A percentile compares a stretch with the other conserved stretches of the same genome.
Conservation (phyloP, 306 rosid genomes). For the Ormosia semicastrata region DNA sequence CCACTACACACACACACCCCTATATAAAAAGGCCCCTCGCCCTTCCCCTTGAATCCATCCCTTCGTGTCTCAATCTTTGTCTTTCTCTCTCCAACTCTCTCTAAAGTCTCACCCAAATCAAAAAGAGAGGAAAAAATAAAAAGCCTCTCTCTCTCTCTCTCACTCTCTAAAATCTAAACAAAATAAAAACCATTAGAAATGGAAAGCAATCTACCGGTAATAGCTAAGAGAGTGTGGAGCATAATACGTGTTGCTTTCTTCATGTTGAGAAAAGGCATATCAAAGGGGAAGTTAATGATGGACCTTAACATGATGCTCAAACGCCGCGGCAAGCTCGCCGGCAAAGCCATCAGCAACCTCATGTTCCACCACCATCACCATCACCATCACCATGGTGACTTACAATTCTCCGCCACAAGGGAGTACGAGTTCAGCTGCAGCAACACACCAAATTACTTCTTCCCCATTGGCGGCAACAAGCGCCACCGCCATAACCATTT, state of each 20-base stretch:
- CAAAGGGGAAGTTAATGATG: conserved; percentile 62
- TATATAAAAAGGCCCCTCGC: conserved; percentile 25
- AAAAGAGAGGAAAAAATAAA: neutral
- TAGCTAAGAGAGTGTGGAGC: conserved; percentile 62
- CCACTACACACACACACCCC: conserved; percentile 25
- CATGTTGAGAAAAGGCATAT: conserved; percentile 71
- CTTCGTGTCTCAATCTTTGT: conserved; percentile 3
- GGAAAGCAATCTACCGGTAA: conserved; percentile 45
- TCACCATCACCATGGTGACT: neutral
- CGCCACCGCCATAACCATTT: conserved; percentile 46
- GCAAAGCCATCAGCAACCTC: conserved; percentile 73
- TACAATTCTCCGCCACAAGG: conserved; percentile 31
- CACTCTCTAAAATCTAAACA: conserved; percentile 9
- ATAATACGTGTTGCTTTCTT: conserved; percentile 58
- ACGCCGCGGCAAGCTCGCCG: conserved; percentile 81
- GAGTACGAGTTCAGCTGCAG: conserved; percentile 97
- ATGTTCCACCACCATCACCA: conserved; percentile 58
- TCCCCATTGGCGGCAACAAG: conserved; percentile 30
- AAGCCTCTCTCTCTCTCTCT: neutral
- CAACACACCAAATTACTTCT: conserved; percentile 58
- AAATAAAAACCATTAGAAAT: conserved; percentile 12
- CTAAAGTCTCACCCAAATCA: neutral
- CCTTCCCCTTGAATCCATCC: conserved; percentile 25
- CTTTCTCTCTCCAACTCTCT: conserved; percentile 29
- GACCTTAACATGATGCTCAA: conserved; percentile 73